Base-by-base conservation (phyloP, 139 green algal genomes). In the Volvox africanus region DNA sequence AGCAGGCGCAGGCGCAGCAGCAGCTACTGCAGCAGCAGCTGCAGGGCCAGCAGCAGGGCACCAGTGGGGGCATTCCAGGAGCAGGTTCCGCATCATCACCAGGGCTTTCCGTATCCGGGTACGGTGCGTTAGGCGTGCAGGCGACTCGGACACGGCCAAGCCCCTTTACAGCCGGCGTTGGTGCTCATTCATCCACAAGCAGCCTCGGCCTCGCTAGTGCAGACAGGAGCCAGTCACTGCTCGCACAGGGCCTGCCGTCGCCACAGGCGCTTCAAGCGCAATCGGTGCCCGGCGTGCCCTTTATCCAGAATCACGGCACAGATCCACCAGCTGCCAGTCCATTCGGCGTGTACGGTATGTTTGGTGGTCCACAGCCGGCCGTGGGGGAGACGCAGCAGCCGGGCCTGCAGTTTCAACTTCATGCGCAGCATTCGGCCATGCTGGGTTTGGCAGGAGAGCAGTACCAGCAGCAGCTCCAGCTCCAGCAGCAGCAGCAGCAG, bases 401-500 rank as follows among this genome's bases (percentile, higher is more conserved):
- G 61, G 18, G 18, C 3, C 81, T 76, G n/a, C 30, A 26, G 61
- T 44, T 75, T 26, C 78, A 55, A 61, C 76, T 82, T 17, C 76
- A 55, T 20, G 22, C 5, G 62, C 19, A 62, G 32, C n/a, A 77
- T 1, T 12, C 36, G 78, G 78, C 78, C 0, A 24, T 84, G 78
- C n/a, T 65, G 37, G 18, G 21, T 1, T 50, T 84, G 36, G 16
- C 14, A 1, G 78, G 21, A 2, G 78, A 84, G 13, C 36, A 32
- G 18, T 50, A 36, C 36, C 78, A 68, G 78, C 78, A 61, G 78
- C 36, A 35, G 78, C 36, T 35, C 33, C 36, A 67, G 9, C 78
- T 68, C 36, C 36, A 22, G 78, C 78, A 84, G 65, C 36, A 33
- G 55, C 81, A 77, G 30, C 80, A 86, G 37, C 82, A 87, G 55